A percentile compares a stretch with the other conserved stretches of the same genome.
These are phyloP conservation scores for Pseudoscleropodium purum DNA, from an alignment of 225 moss, liverwort and hornwort genomes.

Conservation along the genomic window DNA sequence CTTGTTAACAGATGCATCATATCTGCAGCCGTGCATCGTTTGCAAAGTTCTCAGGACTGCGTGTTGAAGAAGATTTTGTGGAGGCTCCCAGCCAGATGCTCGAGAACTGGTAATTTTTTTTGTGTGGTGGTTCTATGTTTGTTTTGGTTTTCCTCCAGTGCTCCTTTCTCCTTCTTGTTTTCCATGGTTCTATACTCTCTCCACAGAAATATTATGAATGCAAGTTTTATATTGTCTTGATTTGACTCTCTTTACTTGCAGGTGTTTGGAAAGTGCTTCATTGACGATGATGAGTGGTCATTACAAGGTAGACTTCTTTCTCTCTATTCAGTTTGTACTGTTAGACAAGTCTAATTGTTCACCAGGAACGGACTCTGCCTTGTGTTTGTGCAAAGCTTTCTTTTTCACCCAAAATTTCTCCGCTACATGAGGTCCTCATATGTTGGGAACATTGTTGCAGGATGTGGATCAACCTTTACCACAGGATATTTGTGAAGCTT, in stretches of 20 bases:
- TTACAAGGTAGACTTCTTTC: conserved; percentile 53
- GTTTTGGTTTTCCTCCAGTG: not conserved
- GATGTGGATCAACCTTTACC: conserved; percentile 65
- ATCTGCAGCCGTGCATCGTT: conserved; percentile 92
- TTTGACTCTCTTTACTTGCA: conserved; percentile 13
- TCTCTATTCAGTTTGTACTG: not conserved
- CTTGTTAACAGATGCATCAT: conserved; percentile 85
- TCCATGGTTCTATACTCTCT: not conserved
- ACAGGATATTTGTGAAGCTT: conserved; percentile 60
- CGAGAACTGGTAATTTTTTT: conserved; percentile 65
- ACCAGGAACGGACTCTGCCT: not conserved
- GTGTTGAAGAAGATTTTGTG: conserved; percentile 95
- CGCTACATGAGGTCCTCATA: not conserved
- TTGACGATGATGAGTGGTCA: conserved; percentile 94
- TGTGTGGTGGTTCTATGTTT: not conserved
- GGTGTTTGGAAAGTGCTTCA: conserved; percentile 80
- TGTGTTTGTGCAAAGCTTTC: not conserved
- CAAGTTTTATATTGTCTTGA: not conserved
- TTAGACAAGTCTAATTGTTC: not conserved
- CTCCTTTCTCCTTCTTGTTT: not conserved
- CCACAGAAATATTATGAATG: not conserved
- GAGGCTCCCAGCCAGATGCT: conserved; percentile 99
- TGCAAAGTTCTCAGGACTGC: conserved; percentile 81
- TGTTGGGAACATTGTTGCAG: conserved; percentile 22
- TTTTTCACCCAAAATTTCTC: not conserved